Conservation (phyloP, 2,329 filamentous ascomycete genomes). For the Cytospora chrysosperma region DNA sequence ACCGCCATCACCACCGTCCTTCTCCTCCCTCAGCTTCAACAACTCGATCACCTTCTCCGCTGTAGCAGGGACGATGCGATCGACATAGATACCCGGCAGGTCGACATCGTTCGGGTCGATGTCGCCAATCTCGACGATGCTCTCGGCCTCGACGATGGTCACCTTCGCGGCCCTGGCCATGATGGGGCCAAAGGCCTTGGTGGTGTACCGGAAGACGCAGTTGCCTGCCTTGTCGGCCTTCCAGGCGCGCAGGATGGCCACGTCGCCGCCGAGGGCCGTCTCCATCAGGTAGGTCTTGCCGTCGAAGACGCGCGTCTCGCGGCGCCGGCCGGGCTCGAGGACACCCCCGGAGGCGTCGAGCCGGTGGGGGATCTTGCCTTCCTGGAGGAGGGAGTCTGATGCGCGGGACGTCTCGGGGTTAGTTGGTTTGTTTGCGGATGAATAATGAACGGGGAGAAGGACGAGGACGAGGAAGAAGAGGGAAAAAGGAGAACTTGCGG, state of each 20-base stretch:
- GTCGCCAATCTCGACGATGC: conserved; percentile 73
- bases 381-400: conserved; percentile 62
- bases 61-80: conserved; percentile 75
- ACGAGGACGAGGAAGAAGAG: not conserved
- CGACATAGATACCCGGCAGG: conserved; percentile 79
- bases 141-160: conserved; percentile 81
- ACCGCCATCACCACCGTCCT: conserved; percentile 36
- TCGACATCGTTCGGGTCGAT: conserved; percentile 74
- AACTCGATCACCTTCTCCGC: conserved; percentile 71
- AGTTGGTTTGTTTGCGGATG: too few species aligned
- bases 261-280: conserved; percentile 71
- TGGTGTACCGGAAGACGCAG: conserved; percentile 77
- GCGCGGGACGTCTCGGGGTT: not conserved
- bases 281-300: conserved; percentile 76
- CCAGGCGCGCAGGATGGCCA: conserved; percentile 74
- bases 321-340: conserved; percentile 61
- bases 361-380: conserved; percentile 65
- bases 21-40: conserved; percentile 54
- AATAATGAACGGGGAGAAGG: not conserved
- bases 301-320: conserved; percentile 71
- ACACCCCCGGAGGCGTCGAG: conserved; percentile 60
- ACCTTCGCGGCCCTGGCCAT: conserved; percentile 80
- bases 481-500: conserved; percentile 42
- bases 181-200: conserved; percentile 70
- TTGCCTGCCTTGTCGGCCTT: conserved; percentile 77